Evolutionary conservation across 208 protist genomes (phyloP), one percentile per base, ranked within the genome.

Genomic region (Histomonas meleagridis): DNA sequence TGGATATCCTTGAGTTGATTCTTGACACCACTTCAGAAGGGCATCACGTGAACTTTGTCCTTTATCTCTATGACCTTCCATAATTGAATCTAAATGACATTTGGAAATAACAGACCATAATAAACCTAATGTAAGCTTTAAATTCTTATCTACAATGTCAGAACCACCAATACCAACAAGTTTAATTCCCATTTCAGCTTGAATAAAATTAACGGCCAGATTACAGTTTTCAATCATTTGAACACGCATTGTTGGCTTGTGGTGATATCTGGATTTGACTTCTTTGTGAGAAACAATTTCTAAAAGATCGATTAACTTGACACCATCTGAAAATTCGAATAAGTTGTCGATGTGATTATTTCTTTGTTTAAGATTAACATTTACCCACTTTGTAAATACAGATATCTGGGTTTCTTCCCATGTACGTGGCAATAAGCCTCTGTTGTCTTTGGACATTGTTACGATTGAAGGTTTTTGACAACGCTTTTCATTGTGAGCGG

Each of bases 331-430:
- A 46, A 86, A 46, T 28, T 55, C 46, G 1, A 14, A 1, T 14
- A 86, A 1, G 38, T 32, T 38, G 7, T 86, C 46, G 2, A 86
- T 35, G 3, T 51, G 0, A 21, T 57, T 12, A 16, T 86, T 35
- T n/a, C 76, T 51, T 38, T 5, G 4, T 18, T 10, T 55, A 10
- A 86, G 76, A 10, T 86, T 28, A 26, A n/a, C 23, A 28, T 86
- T 86, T 0, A 49, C 43, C 76, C 76, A 86, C 18, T 57, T 86
- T 38, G 76, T 86, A 55, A 86, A 86, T 21, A 46, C 46, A 28
- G 43, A 51, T 10, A 86, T 86, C 35, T 86, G 76, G 16, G 76
- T 86, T 4, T 86, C 43, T 86, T 86, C 76, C 76, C 76, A 86
- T 86, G 76, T 79, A 48, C 70, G 32, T n/a, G n/a, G n/a, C n/a